These are phyloP conservation scores for Allantophomopsis lycopodina DNA, from an alignment of 2,329 filamentous ascomycete species.

Conservation along the genomic window DNA sequence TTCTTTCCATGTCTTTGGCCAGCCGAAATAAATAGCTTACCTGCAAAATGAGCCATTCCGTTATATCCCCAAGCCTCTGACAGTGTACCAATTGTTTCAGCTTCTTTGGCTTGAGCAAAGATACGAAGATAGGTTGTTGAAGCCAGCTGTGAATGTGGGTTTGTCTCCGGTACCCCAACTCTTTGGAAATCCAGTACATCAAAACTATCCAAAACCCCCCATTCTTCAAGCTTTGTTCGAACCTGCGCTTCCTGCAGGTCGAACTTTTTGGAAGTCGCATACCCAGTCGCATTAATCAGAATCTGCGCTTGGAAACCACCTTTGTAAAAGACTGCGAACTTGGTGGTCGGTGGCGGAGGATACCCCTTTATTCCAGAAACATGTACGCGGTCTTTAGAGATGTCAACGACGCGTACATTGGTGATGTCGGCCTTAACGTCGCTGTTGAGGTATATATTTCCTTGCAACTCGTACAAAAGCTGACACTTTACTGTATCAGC, in stretches of 20 bases:
- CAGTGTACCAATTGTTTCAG: slow-evolving; percentile 15
- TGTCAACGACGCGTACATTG: slow-evolving; percentile 34
- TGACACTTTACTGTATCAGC: slow-evolving; percentile 37
- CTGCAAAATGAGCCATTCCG: slow-evolving; percentile 4
- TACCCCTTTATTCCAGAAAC: slow-evolving; percentile 27
- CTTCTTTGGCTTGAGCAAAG: slow-evolving; percentile 29
- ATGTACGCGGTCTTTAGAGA: slow-evolving; percentile 31
- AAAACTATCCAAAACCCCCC: slow-evolving; percentile 14
- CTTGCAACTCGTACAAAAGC: slow-evolving; percentile 38
- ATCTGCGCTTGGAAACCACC: slow-evolving; percentile 29
- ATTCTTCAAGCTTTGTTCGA: slow-evolving; percentile 9
- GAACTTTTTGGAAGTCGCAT: slow-evolving; percentile 28
- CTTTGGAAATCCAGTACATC: slow-evolving; percentile 18
- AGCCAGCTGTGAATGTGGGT: slow-evolving; percentile 20
- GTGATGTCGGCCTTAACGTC: slow-evolving; percentile 38
- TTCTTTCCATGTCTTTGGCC: no score
- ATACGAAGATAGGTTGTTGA: slow-evolving; percentile 26
- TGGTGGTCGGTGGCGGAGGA: slow-evolving; percentile 23
- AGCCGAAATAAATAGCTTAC: no score
- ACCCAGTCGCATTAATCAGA: slow-evolving; percentile 24
- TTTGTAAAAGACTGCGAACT: slow-evolving; percentile 26
- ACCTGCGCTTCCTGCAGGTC: slow-evolving; percentile 24
- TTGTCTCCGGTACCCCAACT: slow-evolving; percentile 21
- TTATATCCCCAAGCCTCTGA: slow-evolving; percentile 12
- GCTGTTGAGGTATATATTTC: slow-evolving; percentile 40